Evolutionary conservation across 495 filamentous ascomycete genomes (phyloP).

Genomic region (Podospora pseudocomata): DNA sequence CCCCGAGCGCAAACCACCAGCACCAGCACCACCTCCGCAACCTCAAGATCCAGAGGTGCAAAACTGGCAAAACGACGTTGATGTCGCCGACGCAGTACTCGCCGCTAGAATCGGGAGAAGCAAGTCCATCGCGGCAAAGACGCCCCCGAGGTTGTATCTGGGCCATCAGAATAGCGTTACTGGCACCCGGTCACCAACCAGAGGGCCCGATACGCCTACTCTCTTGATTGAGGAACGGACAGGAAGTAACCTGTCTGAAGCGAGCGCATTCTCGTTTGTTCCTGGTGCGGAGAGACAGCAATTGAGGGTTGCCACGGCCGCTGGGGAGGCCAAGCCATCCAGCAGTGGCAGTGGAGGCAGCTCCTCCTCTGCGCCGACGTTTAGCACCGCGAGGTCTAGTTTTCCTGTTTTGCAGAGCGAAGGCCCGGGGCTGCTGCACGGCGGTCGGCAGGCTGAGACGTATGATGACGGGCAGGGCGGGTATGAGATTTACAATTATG

Average conservation of each 20-base stretch:
- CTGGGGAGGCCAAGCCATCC: not conserved
- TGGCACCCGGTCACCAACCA: not conserved
- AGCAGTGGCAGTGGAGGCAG: constrained; percentile 26
- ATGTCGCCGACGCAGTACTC: constrained; percentile 50
- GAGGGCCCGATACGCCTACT: constrained; percentile 15
- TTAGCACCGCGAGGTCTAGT: constrained; percentile 62
- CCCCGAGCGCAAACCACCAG: constrained; percentile 6
- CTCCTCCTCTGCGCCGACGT: constrained; percentile 53
- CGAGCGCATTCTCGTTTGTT: constrained; percentile 36
- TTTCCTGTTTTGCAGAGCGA: constrained; percentile 62
- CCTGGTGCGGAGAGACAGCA: constrained; percentile 26
- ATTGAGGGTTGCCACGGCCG: not conserved
- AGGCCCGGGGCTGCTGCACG: constrained; percentile 58
- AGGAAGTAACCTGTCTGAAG: constrained; percentile 41
- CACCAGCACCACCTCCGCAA: not conserved
- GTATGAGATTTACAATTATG: not conserved
- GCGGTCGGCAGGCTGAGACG: constrained; percentile 5
- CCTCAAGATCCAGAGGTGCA: constrained; percentile 51
- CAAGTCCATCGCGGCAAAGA: constrained; percentile 17
- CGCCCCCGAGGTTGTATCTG: constrained; percentile 1
- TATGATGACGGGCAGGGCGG: not conserved
- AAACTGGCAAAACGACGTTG: constrained; percentile 59
- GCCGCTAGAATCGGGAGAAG: constrained; percentile 25
- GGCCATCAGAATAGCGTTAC: not conserved
- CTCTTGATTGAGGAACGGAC: constrained; percentile 25